Evolutionary conservation across 768 basidiomycete genomes (phyloP).

Genomic region (Boletus insuetus): DNA sequence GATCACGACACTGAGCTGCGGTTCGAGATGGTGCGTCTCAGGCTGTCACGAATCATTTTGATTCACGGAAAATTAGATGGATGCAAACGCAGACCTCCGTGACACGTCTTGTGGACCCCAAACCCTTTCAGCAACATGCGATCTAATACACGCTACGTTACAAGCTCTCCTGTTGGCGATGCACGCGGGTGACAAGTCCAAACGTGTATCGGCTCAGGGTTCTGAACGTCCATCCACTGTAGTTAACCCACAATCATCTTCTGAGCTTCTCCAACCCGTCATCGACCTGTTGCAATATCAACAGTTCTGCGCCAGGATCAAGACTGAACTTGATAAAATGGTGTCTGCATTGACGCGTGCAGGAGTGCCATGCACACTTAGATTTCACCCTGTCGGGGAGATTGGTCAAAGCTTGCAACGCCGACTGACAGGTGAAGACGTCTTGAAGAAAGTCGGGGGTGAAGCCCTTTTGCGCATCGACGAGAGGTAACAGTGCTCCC

Average conservation of each 20-base stretch:
- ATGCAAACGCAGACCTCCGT: slow-evolving; percentile 21
- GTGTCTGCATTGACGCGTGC: slow-evolving; percentile 46
- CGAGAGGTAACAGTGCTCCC: slow-evolving; percentile 44
- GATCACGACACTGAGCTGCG: slow-evolving; percentile 65
- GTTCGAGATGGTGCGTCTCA: slow-evolving; percentile 64
- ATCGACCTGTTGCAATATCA: slow-evolving; percentile 80
- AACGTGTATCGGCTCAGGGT: slow-evolving; percentile 34
- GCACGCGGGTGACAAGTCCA: slow-evolving; percentile 49
- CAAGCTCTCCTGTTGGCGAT: slow-evolving; percentile 62
- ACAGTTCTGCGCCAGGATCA: slow-evolving; percentile 65
- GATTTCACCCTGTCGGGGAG: slow-evolving; percentile 66
- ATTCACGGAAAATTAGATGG: slow-evolving; percentile 32
- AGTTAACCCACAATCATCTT: slow-evolving; percentile 23
- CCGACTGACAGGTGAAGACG: slow-evolving; percentile 42
- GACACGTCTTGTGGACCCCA: slow-evolving; percentile 9
- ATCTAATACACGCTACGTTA: slow-evolving; percentile 65
- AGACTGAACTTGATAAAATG: slow-evolving; percentile 53
- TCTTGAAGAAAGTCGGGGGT: slow-evolving; percentile 54
- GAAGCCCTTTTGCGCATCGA: slow-evolving; percentile 72
- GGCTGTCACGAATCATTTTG: neutral
- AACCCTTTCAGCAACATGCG: slow-evolving; percentile 43
- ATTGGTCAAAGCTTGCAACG: slow-evolving; percentile 55
- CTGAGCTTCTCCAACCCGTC: slow-evolving; percentile 65
- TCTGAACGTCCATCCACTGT: slow-evolving; percentile 25
- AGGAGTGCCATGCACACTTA: slow-evolving; percentile 54